Percentiles rank a stretch among this genome's conserved stretches.
phyloP scores from a whole-genome alignment of 495 filamentous ascomycete species.

The Aspergillus ostianus region DNA sequence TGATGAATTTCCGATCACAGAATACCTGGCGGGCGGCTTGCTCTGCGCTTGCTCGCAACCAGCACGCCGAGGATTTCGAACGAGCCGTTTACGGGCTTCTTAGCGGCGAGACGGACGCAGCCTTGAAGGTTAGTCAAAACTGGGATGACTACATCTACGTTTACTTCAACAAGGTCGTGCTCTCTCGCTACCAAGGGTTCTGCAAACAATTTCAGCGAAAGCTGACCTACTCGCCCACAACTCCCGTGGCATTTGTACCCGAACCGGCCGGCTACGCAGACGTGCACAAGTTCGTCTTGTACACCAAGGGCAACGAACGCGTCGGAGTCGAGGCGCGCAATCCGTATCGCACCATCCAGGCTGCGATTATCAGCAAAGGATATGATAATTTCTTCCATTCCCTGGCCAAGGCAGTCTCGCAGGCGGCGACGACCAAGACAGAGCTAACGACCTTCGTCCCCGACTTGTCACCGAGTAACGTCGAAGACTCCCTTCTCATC shows the following conservation, averaged over 20 bases:
- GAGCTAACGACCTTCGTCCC: slow-evolving; percentile 32
- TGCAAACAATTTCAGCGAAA: slow-evolving; percentile 46
- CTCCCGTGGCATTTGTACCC: slow-evolving; percentile 33
- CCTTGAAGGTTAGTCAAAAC: slow-evolving; percentile 69
- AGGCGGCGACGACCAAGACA: slow-evolving; percentile 23
- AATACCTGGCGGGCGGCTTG: slow-evolving; percentile 79
- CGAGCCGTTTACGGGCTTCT: slow-evolving; percentile 86
- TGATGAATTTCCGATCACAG: slow-evolving; percentile 51
- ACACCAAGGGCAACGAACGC: slow-evolving; percentile 34
- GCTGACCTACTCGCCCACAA: slow-evolving; percentile 36
- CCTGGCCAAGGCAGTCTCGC: slow-evolving; percentile 40
- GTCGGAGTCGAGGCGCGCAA: slow-evolving; percentile 41
- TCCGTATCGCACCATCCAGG: slow-evolving; percentile 50
- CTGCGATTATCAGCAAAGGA: slow-evolving; percentile 38
- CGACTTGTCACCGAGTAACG: slow-evolving; percentile 22
- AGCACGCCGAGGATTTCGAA: slow-evolving; percentile 72
- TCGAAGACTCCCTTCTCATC: slow-evolving; percentile 38
- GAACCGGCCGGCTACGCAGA: slow-evolving; percentile 41
- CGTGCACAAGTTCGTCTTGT: slow-evolving; percentile 39
- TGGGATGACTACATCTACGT: slow-evolving; percentile 94
- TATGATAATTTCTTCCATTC: slow-evolving; percentile 39
- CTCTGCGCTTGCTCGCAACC: slow-evolving; percentile 66
- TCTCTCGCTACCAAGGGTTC: slow-evolving; percentile 49
- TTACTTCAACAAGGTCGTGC: slow-evolving; percentile 78
- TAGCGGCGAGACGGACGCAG: slow-evolving; percentile 74